Base-by-base conservation (phyloP, 108 stramenopile species). In the Hondaea fermentalgiana region DNA sequence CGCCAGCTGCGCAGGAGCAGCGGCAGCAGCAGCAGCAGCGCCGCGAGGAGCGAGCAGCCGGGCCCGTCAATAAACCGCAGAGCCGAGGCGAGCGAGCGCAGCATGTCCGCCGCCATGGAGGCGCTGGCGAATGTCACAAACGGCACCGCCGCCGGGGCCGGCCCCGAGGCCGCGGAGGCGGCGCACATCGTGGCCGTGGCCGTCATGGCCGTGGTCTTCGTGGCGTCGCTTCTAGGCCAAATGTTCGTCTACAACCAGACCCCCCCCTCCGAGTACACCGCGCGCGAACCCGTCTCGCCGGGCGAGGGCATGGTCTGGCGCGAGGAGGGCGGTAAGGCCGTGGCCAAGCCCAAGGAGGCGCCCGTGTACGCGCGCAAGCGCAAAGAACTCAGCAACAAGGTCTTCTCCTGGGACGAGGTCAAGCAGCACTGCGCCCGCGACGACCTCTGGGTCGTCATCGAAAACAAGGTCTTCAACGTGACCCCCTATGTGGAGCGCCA, bases 381-480 rank as follows among this genome's bases (percentile, higher is more conserved):
- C 87, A 44, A 42, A 59, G 59, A 42, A 8, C 19, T 29, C 23
- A 35, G 19, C n/a, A 25, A 42, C 64, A 64, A 58, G 44, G 43
- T 42, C 60, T 95, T 95, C 89, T 93, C 96, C 60, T 92, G 95
- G 92, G 96, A 89, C 6, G 97, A 99, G 83, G 94, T 98, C 29
- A 93, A 91, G 23, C 95, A 95, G 93, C 97, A 99, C 95, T 94
- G 94, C 89, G 93, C 91, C 10, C 96, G 96, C 71, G 94, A 97
- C 17, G 97, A 97, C 92, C 91, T 92, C 42, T 99, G 98, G 98
- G 97, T 92, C 29, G 90, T 89, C 25, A 44, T 92, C 12, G 91
- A 91, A 44, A 90, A 90, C 28, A 91, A 94, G 47, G 95, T 95
- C 28, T 94, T 95, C 89, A 95, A 96, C 87, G 90, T 96, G 17